phyloP scores from a whole-genome alignment of 1,139 yeast genomes.

The Saccharomyces hybrid region DNA sequence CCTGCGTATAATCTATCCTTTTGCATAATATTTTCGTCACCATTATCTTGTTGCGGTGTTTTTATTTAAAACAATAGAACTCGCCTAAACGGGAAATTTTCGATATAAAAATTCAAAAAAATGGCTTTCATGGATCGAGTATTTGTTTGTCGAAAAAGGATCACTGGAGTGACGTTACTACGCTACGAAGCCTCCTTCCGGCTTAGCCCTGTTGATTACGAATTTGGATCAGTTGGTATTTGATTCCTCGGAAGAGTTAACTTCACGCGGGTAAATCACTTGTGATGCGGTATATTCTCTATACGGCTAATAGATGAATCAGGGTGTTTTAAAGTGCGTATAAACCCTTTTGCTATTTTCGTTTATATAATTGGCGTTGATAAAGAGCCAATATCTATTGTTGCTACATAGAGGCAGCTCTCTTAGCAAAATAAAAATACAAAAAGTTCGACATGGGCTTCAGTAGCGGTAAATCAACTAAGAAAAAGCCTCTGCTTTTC shows the following conservation, averaged over 20 bases:
- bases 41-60: background rate
- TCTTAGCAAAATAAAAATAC: background rate
- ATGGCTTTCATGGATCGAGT: background rate
- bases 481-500: conserved; percentile 5
- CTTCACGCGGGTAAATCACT: background rate
- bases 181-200: background rate
- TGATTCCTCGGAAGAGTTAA: background rate
- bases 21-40: background rate
- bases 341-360: background rate
- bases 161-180: background rate
- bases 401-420: background rate
- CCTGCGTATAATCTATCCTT: background rate
- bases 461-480: conserved; percentile 4
- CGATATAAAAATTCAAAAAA: background rate
- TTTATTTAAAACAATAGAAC: background rate
- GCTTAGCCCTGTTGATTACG: background rate
- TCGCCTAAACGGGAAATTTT: background rate
- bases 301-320: background rate
- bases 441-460: background rate
- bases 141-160: background rate
- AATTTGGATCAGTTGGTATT: background rate
- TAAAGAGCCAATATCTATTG: background rate
- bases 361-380: background rate
- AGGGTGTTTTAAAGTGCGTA: background rate
- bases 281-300: background rate